Percentiles rank a stretch among this genome's conserved stretches.
phyloP scores from a whole-genome alignment of 768 basidiomycete species.

The Hypsizygus marmoreus region DNA sequence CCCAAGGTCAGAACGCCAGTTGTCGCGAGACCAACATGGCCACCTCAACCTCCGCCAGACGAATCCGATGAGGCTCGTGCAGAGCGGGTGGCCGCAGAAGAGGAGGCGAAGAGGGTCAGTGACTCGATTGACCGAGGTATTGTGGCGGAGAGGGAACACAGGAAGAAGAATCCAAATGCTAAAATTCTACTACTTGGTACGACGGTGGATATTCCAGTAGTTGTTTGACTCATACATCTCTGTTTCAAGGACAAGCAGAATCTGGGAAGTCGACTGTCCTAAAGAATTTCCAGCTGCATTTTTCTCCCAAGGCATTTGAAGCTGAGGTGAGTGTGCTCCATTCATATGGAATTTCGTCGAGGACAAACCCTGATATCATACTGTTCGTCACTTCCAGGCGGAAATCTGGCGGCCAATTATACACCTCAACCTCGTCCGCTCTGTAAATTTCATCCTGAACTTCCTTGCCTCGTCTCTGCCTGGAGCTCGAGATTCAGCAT shows the following conservation, averaged over 20 bases:
- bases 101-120: slow-evolving; percentile 52
- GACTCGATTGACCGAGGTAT: slow-evolving; percentile 59
- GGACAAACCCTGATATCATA: too few species aligned
- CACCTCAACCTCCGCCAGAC: slow-evolving; percentile 26
- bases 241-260: slow-evolving; percentile 58
- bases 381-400: slow-evolving; percentile 25
- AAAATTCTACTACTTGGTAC: slow-evolving; percentile 61
- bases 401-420: slow-evolving; percentile 67
- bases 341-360: not conserved
- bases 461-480: slow-evolving; percentile 25
- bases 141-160: slow-evolving; percentile 44
- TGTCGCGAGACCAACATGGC: slow-evolving; percentile 23
- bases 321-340: slow-evolving; percentile 42
- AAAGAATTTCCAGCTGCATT: slow-evolving; percentile 66
- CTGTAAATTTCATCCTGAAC: slow-evolving; percentile 41
- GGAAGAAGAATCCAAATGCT: slow-evolving; percentile 38
- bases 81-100: slow-evolving; percentile 43
- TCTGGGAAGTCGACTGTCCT: slow-evolving; percentile 69
- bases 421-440: slow-evolving; percentile 66
- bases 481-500: slow-evolving; percentile 18
- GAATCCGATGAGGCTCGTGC: slow-evolving; percentile 46
- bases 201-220: slow-evolving; percentile 13
- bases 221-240: not conserved
- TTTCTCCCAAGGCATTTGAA: slow-evolving; percentile 58
- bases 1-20: slow-evolving; percentile 7